A percentile compares a stretch with the other conserved stretches of the same genome.
Evolutionary conservation across 768 basidiomycete species (phyloP).

Genomic region (Suillus paluster): DNA sequence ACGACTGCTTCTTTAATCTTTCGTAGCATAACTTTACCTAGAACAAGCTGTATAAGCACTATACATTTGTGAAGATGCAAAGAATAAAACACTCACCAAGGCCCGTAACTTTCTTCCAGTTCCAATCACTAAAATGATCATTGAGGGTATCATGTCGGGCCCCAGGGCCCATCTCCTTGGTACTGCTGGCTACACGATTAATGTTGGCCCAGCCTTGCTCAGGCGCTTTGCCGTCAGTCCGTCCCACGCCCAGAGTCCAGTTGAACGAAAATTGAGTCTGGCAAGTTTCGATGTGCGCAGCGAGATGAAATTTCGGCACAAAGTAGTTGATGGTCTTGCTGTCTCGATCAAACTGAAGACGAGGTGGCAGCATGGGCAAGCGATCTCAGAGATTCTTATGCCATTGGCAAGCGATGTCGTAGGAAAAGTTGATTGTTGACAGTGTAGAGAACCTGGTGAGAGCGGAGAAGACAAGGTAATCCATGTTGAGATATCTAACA

Average conservation of each 20-base stretch:
- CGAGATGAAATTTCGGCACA: conserved; percentile 42
- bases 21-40: not conserved
- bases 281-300: conserved; percentile 34
- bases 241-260: conserved; percentile 29
- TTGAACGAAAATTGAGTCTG: conserved; percentile 33
- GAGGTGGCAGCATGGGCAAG: not conserved
- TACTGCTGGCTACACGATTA: conserved; percentile 34
- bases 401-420: conserved; percentile 2
- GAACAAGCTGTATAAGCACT: not conserved
- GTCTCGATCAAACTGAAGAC: conserved; percentile 1
- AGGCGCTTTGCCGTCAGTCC: conserved; percentile 40
- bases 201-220: conserved; percentile 40
- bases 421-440: conserved; percentile 11
- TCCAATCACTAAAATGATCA: conserved; percentile 36
- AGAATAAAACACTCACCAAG: conserved; percentile 23
- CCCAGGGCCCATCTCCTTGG: conserved; percentile 39
- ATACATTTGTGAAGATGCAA: too few relatives aligned
- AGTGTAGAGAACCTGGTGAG: not conserved
- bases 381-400: not conserved
- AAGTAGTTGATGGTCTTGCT: conserved; percentile 12
- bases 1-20: conserved; percentile 6
- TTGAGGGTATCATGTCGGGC: conserved; percentile 38
- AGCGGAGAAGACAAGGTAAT: conserved; percentile 10
- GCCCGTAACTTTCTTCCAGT: conserved; percentile 35
- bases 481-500: conserved; percentile 17